Evolutionary conservation across 164 flowering plant genomes (phyloP), one percentile per base, ranked within the genome.

Genomic region (Umbilicus rupestris): DNA sequence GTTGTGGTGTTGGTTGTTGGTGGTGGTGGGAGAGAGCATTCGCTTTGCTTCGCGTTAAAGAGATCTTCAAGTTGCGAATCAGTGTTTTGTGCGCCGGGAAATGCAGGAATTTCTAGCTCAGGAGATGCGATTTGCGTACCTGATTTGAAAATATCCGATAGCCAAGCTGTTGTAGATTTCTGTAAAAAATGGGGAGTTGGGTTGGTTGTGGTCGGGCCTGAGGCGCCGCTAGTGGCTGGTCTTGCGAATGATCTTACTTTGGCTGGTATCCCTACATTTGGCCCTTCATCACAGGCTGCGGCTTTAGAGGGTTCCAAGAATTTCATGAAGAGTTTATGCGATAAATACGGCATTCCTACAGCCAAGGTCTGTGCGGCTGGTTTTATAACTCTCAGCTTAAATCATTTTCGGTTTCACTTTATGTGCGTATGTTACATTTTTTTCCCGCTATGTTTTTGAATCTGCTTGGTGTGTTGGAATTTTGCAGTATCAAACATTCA

Each of bases 281-380:
- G 99, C 60, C 99, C 99, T 24, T 88, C 99, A 17, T 76, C 97
- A 1, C 87, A 92, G 78, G 99, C 99, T 68, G 97, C 97, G 65
- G 97, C 92, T 65, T 78, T 95, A 72, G 99, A 92, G 78, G 99
- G 99, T 30, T 95, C 99, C 45, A 95, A 95, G 80, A 83, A 85
- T 75, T 88, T 95, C 77, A 95, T 95, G 99, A 95, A 95, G 83
- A 85, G 69, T 64, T 74, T 95, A 77, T 92, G 99, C 70, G 89
- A 84, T 78, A 92, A 92, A 76, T 95, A 95, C 67, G 83, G 71
- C 52, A 92, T 95, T 72, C 99, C 99, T 52, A 95, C 97, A 45
- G 99, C 99, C 14, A 89, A 89, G 97, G 97, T 89, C 59, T 24
- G 39, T 30, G 28, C 14, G n/a, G 20, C 69, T 52, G 12, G 22